Base-by-base conservation (phyloP, 208 protist species). In the Trypanosoma congolense region DNA sequence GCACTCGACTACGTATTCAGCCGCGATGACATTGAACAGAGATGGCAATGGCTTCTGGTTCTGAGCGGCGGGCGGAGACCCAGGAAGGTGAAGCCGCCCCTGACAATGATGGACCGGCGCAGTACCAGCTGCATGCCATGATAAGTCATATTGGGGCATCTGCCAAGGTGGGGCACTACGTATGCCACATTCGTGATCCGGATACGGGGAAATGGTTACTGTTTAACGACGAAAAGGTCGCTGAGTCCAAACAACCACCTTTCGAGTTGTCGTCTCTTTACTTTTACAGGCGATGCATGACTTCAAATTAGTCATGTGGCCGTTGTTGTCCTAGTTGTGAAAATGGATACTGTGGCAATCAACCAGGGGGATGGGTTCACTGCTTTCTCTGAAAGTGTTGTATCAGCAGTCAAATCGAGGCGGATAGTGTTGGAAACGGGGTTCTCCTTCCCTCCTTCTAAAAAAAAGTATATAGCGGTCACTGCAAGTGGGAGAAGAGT, bases 1-100 rank as follows among this genome's bases (percentile, higher is more conserved):
- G 96, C 97, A 22, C 73, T 95, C 10, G 96, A 99, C 49, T 99
- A 97, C 87, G 74, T 98, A 55, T 98, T 98, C 65, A 96, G 76
- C 56, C 95, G 96, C 62, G 73, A 84, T 2, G 77, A 98, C 49
- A 85, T 91, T 52, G 61, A 61, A n/a, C 46, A 24, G 70, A 86
- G 53, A 56, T 69, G 42, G 56, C 29, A 14, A 50, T 44, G 9
- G 73, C 61, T 44, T 63, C 21, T 2, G 44, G 35, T n/a, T 29
- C 25, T 35, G 44, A 26, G 19, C 51, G 14, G 42, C 28, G 28
- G 33, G 21, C 44, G 35, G 29, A 43, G 1, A 44, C 41, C 8
- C 4, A 52, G 14, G 44, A 56, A 24, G 21, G 9, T 33, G 24
- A 21, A 10, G 38, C 31, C 4, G 31, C 30, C 4, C 26, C 31